Evolutionary conservation across 1,284 basidiomycete genomes (phyloP), one percentile per base, ranked within the genome.

Genomic region (Mixia osmundae): DNA sequence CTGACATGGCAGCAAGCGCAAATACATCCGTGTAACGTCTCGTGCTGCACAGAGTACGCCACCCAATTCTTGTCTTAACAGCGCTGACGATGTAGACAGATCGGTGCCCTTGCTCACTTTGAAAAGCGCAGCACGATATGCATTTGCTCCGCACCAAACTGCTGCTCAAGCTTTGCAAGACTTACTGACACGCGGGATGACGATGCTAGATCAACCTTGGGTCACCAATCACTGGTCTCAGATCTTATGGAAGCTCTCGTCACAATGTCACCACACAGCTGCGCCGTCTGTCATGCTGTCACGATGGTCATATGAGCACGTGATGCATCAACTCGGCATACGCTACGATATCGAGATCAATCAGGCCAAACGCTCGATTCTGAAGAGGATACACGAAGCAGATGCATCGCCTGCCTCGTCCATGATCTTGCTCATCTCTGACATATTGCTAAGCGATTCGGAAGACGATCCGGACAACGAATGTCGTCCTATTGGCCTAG

Each of bases 161-260:
- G n/a, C n/a, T n/a, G n/a, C n/a, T n/a, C 23, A 34, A 24, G 33
- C 33, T 4, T 15, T 24, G 15, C 21, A 34, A 15, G 33, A 34
- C 11, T 25, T 34, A 8, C 9, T 24, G 10, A 15, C 9, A 4
- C 12, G 12, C 15, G 33, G 33, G 9, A 12, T 24, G 8, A 34
- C 19, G 15, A 14, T 34, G 9, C 14, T 34, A 21, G 19, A 24
- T 20, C 23, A 25, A 8, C 53, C 62, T 21, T 97, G 89, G 89
- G 72, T 91, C 1, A 65, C 76, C 25, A 91, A 94, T 50, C 85
- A 94, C 48, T 97, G 82, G 77, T 53, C 60, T 4, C 57, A 87
- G 29, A 71, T 97, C 28, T 62, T 97, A 5, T 97, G 91, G 91
- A 97, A 97, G 56, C 57, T 94, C 8, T 43, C 85, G 75, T 71